Percentiles rank a stretch among this genome's conserved stretches.
These are phyloP conservation scores for Acacia crassicarpa DNA, from an alignment of 306 rosid genomes.

Conservation along the genomic window DNA sequence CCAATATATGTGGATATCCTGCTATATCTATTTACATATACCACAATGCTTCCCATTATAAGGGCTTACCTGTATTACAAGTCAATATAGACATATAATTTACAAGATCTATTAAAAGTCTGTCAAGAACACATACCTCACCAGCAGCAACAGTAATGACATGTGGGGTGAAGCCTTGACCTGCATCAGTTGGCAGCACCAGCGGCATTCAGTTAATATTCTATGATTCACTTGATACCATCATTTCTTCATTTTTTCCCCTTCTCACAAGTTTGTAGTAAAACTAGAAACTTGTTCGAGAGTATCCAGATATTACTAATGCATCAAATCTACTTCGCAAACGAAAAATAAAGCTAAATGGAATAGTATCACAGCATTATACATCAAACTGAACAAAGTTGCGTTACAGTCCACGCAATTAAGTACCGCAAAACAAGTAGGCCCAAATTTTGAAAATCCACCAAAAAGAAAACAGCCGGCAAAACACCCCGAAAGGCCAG, in stretches of 20 bases:
- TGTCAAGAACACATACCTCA: conserved; percentile 53
- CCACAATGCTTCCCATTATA: neutral
- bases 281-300: neutral
- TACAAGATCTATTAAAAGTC: neutral
- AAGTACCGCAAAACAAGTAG: neutral
- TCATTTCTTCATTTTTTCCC: neutral
- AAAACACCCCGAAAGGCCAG: neutral
- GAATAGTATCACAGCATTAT: neutral
- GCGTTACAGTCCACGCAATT: neutral
- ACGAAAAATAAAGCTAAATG: neutral
- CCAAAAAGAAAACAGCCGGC: neutral
- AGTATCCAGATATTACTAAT: neutral
- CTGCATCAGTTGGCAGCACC: conserved; percentile 34
- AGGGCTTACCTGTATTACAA: conserved; percentile 8
- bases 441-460: neutral
- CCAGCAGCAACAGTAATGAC: conserved; percentile 60
- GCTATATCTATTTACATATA: neutral
- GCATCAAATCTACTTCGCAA: neutral
- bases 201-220: neutral
- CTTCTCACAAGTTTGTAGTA: neutral
- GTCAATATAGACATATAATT: neutral
- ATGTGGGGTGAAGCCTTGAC: conserved; percentile 71
- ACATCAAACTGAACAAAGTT: neutral
- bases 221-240: neutral
- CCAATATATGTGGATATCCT: neutral